Conservation (phyloP, 2,329 filamentous ascomycete genomes). For the Microthyrium microscopicum region DNA sequence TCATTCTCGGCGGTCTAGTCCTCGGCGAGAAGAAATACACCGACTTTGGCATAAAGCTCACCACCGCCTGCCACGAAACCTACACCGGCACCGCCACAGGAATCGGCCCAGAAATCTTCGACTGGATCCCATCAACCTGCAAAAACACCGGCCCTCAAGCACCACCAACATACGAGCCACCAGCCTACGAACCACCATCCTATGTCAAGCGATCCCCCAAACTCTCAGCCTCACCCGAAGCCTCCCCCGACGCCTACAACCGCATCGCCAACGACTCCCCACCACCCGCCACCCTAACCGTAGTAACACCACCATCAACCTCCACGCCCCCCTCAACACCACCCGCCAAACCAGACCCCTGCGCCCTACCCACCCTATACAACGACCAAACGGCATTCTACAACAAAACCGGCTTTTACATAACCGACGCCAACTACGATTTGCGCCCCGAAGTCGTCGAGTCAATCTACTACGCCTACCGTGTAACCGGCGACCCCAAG, state of each 20-base stretch:
- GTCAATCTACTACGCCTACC: slow-evolving; percentile 74
- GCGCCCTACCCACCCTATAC: background rate
- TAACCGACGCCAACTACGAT: slow-evolving; percentile 40
- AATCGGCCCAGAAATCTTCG: slow-evolving; percentile 55
- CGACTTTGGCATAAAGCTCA: slow-evolving; percentile 56
- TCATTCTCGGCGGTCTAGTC: slow-evolving; percentile 63
- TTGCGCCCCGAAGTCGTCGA: slow-evolving; percentile 72
- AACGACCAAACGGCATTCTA: slow-evolving; percentile 40
- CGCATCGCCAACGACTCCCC: background rate
- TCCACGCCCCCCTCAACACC: background rate
- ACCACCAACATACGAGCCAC: background rate
- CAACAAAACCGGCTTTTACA: slow-evolving; percentile 41
- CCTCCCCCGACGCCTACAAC: background rate
- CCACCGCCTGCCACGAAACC: slow-evolving; percentile 56
- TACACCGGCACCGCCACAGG: slow-evolving; percentile 51
- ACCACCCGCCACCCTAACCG: background rate
- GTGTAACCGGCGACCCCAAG: slow-evolving; percentile 54
- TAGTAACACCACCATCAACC: background rate
- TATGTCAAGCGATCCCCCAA: too few relatives aligned
- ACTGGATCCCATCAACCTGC: slow-evolving; percentile 18
- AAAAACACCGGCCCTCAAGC: background rate
- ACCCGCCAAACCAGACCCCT: background rate
- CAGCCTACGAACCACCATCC: too few relatives aligned
- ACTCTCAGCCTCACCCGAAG: background rate
- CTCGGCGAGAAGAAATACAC: slow-evolving; percentile 50